phyloP scores from a whole-genome alignment of 1,284 basidiomycete genomes.

The Somion occarium region DNA sequence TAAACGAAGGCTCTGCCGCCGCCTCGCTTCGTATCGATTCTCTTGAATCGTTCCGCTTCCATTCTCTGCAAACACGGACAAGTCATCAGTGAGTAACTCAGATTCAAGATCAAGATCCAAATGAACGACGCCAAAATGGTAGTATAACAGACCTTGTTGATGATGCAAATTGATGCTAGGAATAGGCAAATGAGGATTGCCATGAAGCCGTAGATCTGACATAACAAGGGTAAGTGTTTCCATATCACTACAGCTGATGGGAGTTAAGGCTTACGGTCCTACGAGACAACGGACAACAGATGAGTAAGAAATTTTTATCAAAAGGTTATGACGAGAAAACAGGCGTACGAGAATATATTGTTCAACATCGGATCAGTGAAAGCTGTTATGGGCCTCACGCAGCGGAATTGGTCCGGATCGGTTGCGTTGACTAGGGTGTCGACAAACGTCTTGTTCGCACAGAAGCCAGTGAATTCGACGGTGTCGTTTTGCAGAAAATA shows the following conservation, averaged over 20 bases:
- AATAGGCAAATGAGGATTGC: conserved; percentile 71
- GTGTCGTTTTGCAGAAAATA: conserved; percentile 68
- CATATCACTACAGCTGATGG: neutral
- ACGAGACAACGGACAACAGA: neutral
- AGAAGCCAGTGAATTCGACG: conserved; percentile 59
- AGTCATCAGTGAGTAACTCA: neutral
- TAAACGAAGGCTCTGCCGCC: conserved; percentile 81
- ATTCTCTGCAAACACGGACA: conserved; percentile 46
- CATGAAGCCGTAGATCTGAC: conserved; percentile 73
- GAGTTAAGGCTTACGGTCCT: neutral
- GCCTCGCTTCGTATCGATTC: conserved; percentile 82
- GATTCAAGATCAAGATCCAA: too few species aligned
- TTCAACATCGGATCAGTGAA: conserved; percentile 72
- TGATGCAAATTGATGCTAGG: conserved; percentile 76
- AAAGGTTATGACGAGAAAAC: neutral
- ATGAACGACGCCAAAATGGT: neutral
- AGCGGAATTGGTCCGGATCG: conserved; percentile 31
- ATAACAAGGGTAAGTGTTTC: conserved; percentile 4
- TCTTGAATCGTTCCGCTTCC: conserved; percentile 78
- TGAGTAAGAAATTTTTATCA: conserved; percentile 3
- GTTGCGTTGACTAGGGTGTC: conserved; percentile 38
- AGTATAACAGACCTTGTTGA: conserved; percentile 58
- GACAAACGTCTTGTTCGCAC: conserved; percentile 47
- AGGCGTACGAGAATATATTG: conserved; percentile 73
- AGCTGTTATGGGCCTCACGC: conserved; percentile 59